Base-by-base conservation (phyloP, 2,329 filamentous ascomycete species). In the Tolypocladium inflatum region DNA sequence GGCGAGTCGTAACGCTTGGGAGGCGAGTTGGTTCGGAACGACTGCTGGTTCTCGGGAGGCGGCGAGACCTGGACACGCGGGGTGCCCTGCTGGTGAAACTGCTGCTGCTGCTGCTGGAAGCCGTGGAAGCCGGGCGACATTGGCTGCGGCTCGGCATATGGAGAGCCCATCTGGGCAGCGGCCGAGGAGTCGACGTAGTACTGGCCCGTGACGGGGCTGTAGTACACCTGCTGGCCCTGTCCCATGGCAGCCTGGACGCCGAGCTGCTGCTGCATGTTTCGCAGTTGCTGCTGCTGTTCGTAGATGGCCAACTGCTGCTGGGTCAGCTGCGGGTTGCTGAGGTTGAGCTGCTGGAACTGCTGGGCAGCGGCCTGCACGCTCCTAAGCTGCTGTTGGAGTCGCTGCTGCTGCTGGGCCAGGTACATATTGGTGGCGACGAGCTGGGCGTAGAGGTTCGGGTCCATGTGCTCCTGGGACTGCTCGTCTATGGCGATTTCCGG, bases 321-420 rank as follows among this genome's bases (percentile, higher is more conserved):
- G 37, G 73, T 72, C 58, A 78, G 71, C 66, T 76, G 75, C 8
- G 73, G 67, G 56, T 76, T 76, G 68, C 80, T 86, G 59, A 96
- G 71, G 71, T 81, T 91, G 74, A 96, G 78, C 63, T 84, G 85
- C 71, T 91, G 88, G 68, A 92, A 89, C 73, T 92, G 89, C 74
- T 91, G 89, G 60, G 90, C 88, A 42, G 89, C 89, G 56, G 87
- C 86, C 67, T 93, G 94, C 30, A 97, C 85, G 63, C 79, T 89
- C 65, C 91, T 84, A 64, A 97, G 82, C 76, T 97, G 91, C 76
- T 97, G 92, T 75, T 97, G 92, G 56, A 97, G 84, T 63, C 90
- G 88, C 76, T 96, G 91, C 75, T 97, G 93, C 75, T 96, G 92
- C 70, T 96, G 91, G 45, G 91, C 91, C 55, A 99, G 82, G 69